These are phyloP conservation scores for Cardamine resedifolia DNA, from an alignment of 345 rosid genomes.

Conservation along the genomic window DNA sequence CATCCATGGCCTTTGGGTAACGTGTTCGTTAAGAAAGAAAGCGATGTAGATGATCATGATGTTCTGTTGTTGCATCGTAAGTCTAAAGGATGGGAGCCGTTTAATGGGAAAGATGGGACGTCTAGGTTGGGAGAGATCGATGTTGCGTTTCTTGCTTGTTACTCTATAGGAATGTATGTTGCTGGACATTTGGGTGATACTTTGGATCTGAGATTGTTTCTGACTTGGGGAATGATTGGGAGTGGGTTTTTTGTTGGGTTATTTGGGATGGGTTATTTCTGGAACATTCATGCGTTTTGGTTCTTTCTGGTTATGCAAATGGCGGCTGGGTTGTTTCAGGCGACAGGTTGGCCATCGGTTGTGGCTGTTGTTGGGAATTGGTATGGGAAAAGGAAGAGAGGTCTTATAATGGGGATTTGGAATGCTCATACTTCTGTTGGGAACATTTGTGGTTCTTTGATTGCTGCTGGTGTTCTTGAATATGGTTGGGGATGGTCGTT, in stretches of 20 bases:
- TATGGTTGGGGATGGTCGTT: conserved; percentile 98
- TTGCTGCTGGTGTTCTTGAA: conserved; percentile 86
- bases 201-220: conserved; percentile 81
- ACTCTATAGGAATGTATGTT: conserved; percentile 78
- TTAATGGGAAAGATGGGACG: conserved; percentile 64
- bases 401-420: conserved; percentile 98
- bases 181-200: conserved; percentile 93
- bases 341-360: conserved; percentile 97
- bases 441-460: conserved; percentile 83
- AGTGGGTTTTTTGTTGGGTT: conserved; percentile 86
- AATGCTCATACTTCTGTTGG: conserved; percentile 96
- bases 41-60: not conserved
- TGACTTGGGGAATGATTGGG: conserved; percentile 84
- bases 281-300: conserved; percentile 69
- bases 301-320: conserved; percentile 76
- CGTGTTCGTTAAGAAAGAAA: conserved; percentile 51
- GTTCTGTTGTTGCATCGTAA: not conserved
- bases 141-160: conserved; percentile 86
- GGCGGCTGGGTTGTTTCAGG: conserved; percentile 89
- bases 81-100: conserved; percentile 75
- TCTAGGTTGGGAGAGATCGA: conserved; percentile 89
- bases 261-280: conserved; percentile 91
- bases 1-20: conserved; percentile 73
- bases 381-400: conserved; percentile 90
- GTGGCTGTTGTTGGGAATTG: conserved; percentile 97